Evolutionary conservation across 2,329 filamentous ascomycete genomes (phyloP).

Genomic region (Trichoderma cornu-damae): DNA sequence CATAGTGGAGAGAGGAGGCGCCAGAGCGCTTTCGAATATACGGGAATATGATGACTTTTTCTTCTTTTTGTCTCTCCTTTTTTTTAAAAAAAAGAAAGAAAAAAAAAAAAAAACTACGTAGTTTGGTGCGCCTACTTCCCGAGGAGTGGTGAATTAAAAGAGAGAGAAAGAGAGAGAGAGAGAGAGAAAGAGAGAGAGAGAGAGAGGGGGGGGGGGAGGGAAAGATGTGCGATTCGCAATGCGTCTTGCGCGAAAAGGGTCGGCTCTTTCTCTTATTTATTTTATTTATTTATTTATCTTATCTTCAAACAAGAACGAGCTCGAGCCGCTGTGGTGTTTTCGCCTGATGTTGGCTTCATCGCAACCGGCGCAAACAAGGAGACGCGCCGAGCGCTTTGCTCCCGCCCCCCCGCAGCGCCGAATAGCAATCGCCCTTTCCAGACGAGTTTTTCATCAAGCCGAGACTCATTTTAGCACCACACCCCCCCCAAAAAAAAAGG

Average conservation of each 20-base stretch:
- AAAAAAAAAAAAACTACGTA: not conserved
- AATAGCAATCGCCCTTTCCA: not conserved
- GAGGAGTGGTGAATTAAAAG: not conserved
- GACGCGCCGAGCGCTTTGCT: not conserved
- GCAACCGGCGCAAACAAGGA: constrained; percentile 4
- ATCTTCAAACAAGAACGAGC: not conserved
- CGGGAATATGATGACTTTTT: constrained; percentile 7
- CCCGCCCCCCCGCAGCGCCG: not conserved
- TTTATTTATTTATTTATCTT: not conserved
- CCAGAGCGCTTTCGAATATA: constrained; percentile 14
- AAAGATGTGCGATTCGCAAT: not conserved
- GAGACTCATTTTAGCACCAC: too few species aligned
- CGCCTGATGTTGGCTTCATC: constrained; percentile 8
- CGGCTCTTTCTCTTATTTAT: too few species aligned
- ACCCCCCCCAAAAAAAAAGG: too few species aligned
- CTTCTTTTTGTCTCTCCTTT: not conserved
- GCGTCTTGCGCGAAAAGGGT: not conserved
- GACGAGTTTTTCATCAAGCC: too few species aligned
- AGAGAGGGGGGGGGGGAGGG: too few species aligned
- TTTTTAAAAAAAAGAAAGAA: too few species aligned
- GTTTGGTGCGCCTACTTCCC: not conserved
- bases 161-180: too few species aligned
- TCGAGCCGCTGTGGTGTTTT: constrained; percentile 9
- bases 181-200: too few species aligned
- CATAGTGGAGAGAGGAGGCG: constrained; percentile 4